These are phyloP conservation scores for Chlamydomonas asymmetrica DNA, from an alignment of 139 green algal genomes.

Conservation along the genomic window DNA sequence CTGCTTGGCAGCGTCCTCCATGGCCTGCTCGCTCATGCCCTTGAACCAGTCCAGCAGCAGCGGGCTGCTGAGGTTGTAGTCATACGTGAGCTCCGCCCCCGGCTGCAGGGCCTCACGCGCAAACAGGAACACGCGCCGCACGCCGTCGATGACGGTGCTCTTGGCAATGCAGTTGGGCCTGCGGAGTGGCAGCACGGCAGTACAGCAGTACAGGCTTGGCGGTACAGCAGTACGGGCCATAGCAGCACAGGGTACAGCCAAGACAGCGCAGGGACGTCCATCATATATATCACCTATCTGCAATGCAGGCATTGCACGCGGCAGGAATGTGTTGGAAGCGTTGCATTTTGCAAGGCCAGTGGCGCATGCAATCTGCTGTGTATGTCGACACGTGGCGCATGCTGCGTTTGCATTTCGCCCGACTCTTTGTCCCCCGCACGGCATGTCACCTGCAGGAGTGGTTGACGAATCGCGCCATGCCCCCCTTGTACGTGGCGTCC, in stretches of 20 bases:
- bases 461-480: slow-evolving; percentile 66
- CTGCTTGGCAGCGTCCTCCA: slow-evolving; percentile 5
- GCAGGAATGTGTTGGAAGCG: no score
- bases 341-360: no score
- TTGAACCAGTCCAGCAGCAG: slow-evolving; percentile 24
- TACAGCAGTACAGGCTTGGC: no score
- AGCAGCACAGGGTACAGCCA: no score
- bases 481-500: slow-evolving; percentile 56
- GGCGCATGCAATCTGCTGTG: no score
- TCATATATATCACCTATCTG: no score
- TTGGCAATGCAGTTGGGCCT: slow-evolving; percentile 34
- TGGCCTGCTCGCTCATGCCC: slow-evolving; percentile 12
- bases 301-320: no score
- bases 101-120: slow-evolving; percentile 18
- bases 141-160: slow-evolving; percentile 11
- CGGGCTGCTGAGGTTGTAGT: slow-evolving; percentile 38
- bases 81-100: slow-evolving; percentile 51
- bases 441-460: slow-evolving; percentile 57
- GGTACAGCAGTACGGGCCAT: no score
- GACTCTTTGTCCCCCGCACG: neutral
- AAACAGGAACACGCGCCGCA: slow-evolving; percentile 43
- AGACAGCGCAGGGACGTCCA: no score
- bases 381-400: neutral
- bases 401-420: neutral
- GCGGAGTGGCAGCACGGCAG: neutral